A percentile compares a stretch with the other conserved stretches of the same genome.
These are phyloP conservation scores for Cubamyces sp. DNA, from an alignment of 768 basidiomycete genomes.

Conservation along the genomic window DNA sequence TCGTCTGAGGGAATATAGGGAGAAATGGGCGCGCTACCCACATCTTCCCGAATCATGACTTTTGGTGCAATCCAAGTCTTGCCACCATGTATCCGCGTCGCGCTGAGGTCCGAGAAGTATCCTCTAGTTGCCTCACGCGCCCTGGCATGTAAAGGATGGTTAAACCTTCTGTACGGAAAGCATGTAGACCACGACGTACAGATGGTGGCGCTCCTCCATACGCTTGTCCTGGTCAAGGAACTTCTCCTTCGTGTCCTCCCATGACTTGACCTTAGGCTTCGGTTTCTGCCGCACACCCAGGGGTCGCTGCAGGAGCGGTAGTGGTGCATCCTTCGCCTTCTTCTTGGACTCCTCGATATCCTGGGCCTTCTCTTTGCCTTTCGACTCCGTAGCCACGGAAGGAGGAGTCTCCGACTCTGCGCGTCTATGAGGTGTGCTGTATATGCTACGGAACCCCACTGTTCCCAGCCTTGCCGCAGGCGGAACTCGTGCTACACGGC, in stretches of 20 bases:
- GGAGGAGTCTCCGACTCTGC: not conserved
- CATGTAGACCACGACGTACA: constrained; percentile 37
- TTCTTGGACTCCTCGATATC: no score
- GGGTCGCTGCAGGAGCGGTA: constrained; percentile 60
- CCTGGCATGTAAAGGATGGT: constrained; percentile 37
- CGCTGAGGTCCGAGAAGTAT: constrained; percentile 87
- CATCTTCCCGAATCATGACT: constrained; percentile 88
- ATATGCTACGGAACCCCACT: not conserved
- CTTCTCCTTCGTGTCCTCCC: constrained; percentile 66
- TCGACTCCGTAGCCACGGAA: not conserved
- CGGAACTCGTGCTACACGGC: no score
- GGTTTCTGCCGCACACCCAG: constrained; percentile 79
- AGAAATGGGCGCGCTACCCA: constrained; percentile 43
- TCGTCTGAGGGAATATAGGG: no score
- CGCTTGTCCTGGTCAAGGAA: constrained; percentile 72
- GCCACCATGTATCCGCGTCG: constrained; percentile 81
- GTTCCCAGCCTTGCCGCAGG: not conserved
- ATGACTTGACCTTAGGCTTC: constrained; percentile 57
- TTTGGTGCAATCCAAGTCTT: constrained; percentile 95
- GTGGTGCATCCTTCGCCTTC: not conserved
- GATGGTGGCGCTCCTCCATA: constrained; percentile 69
- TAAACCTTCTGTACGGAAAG: not conserved
- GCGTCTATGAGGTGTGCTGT: not conserved
- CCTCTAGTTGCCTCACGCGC: constrained; percentile 72
- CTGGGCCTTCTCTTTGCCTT: constrained; percentile 16